phyloP scores from a whole-genome alignment of 176 grass and related monocot species.

The Musa acuminata region DNA sequence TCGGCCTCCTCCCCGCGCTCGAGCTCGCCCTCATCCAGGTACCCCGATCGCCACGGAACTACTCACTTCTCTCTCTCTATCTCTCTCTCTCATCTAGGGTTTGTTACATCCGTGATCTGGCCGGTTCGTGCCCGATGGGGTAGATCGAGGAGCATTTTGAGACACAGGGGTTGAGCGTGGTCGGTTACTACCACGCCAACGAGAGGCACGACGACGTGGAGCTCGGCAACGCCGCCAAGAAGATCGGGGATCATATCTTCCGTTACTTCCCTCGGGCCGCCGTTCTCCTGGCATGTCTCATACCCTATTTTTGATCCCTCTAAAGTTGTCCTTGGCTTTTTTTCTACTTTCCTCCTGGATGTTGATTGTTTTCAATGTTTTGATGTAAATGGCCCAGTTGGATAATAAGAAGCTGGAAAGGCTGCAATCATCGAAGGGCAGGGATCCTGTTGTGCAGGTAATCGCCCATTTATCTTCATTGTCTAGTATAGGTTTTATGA shows the following conservation, averaged over 20 bases:
- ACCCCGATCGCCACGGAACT: not conserved
- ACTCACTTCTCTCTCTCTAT: not conserved
- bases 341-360: slow-evolving; percentile 9
- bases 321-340: not conserved
- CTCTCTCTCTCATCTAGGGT: not conserved
- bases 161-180: slow-evolving; percentile 47
- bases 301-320: not conserved
- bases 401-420: slow-evolving; percentile 77
- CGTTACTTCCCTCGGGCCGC: slow-evolving; percentile 80
- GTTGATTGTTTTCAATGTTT: not conserved
- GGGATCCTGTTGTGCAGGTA: slow-evolving; percentile 50
- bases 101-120: not conserved
- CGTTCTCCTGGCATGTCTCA: slow-evolving; percentile 50
- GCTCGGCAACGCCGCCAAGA: slow-evolving; percentile 65
- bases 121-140: not conserved
- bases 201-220: slow-evolving; percentile 55
- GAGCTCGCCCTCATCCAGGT: slow-evolving; percentile 83
- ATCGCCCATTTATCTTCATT: not conserved
- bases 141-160: slow-evolving; percentile 69
- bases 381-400: slow-evolving; percentile 36
- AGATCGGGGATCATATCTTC: slow-evolving; percentile 90
- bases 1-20: slow-evolving; percentile 79
- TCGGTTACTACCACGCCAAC: slow-evolving; percentile 99
- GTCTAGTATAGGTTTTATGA: not conserved
- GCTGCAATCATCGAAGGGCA: slow-evolving; percentile 35